Base-by-base conservation (phyloP, 345 rosid genomes). In the Eucalyptus caleyi region DNA sequence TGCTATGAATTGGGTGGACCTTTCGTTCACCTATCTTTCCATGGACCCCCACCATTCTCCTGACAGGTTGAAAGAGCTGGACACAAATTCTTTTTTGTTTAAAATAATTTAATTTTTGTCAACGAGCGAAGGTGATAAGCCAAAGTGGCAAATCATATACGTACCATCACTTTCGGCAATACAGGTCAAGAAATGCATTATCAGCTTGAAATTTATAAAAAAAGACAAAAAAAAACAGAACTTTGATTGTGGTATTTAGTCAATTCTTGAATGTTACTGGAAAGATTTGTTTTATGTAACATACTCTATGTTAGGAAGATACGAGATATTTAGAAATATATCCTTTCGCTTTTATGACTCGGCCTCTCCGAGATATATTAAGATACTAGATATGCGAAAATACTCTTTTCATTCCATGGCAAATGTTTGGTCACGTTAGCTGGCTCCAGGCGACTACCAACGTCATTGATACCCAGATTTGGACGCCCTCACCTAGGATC, bases 401-500 rank as follows among this genome's bases (percentile, higher is more conserved):
- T 69, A 34, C 12, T 37, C 4, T 34, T 69, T 69, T 69, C 42
- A 32, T 18, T 69, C 6, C 1, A 1, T 9, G 24, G 7, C 21
- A 16, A 69, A 34, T 16, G 6, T 69, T 1, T 21, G 11, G 26
- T 19, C 26, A 21, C 1, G 5, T 19, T 0, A 53, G 26, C 10
- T 53, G 11, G 59, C 59, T 53, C 59, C 1, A 19, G 11, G 2
- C 5, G 11, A 19, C 2, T 8, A 2, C 24, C 59, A 19, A 53
- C 26, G 0, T 19, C 59, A 8, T 53, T 2, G 2, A 53, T 21
- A 21, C 11, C 5, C 26, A 53, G 0, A 53, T 53, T 19, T 53
- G 59, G 59, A 53, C 1, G 4, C 24, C 24, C 10, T 53, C 59
- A 19, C 59, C 24, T 53, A 53, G 24, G 59, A 10, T 53, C 5